Evolutionary conservation across 441 rosid species (phyloP).

Genomic region (Flueggea neowawraea): DNA sequence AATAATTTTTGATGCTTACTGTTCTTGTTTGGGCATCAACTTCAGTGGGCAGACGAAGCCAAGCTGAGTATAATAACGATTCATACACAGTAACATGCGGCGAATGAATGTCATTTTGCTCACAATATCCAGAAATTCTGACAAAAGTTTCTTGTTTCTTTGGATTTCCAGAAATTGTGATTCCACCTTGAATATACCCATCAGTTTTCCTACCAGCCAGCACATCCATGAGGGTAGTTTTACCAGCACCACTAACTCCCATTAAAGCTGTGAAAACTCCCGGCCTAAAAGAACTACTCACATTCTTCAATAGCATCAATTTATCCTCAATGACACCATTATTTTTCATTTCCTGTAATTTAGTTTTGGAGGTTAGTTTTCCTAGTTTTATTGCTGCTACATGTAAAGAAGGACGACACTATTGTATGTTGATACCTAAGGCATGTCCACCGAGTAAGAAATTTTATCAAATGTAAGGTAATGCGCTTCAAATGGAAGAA

Average conservation of each 20-base stretch:
- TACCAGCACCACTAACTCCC: constrained; percentile 86
- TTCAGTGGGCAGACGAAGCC: constrained; percentile 31
- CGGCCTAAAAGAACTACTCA: constrained; percentile 72
- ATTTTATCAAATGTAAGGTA: constrained; percentile 48
- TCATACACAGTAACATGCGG: constrained; percentile 32
- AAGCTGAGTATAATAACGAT: constrained; percentile 34
- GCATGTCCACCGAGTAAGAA: constrained; percentile 56
- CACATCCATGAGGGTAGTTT: constrained; percentile 39
- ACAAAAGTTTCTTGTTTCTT: constrained; percentile 37
- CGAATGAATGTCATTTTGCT: constrained; percentile 32
- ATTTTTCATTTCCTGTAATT: constrained; percentile 38
- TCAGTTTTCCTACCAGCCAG: constrained; percentile 36
- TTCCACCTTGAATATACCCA: constrained; percentile 29
- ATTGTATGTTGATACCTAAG: constrained; percentile 29
- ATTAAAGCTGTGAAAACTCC: constrained; percentile 76
- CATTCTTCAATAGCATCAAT: constrained; percentile 52
- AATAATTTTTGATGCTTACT: constrained; percentile 12
- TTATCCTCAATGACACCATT: constrained; percentile 46
- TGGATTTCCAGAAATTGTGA: constrained; percentile 26
- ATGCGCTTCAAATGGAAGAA: constrained; percentile 70
- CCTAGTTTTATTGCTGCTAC: too few relatives aligned
- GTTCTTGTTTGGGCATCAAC: constrained; percentile 28
- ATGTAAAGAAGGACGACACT: too few relatives aligned
- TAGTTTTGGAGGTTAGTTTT: too few relatives aligned
- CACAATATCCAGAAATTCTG: constrained; percentile 31